These are phyloP conservation scores for Handroanthus guayacan DNA, from an alignment of 257 asterid species.

Conservation along the genomic window DNA sequence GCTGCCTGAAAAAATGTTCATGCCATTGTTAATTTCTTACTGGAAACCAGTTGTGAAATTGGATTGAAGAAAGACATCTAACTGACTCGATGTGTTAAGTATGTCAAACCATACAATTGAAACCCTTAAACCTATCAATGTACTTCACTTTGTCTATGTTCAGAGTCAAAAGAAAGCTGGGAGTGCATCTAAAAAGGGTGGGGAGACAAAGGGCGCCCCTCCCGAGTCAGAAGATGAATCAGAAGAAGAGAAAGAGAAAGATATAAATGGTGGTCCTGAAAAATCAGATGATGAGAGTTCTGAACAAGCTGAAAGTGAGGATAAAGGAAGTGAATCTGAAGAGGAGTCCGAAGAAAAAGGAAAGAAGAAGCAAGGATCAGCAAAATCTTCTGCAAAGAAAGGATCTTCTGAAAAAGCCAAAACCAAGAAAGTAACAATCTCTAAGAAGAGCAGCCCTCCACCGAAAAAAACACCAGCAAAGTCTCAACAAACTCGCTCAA, in stretches of 20 bases:
- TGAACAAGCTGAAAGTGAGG: constrained; percentile 67
- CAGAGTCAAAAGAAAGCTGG: constrained; percentile 62
- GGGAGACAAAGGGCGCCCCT: constrained; percentile 44
- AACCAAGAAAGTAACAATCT: constrained; percentile 52
- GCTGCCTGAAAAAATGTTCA: neutral
- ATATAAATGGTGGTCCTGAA: constrained; percentile 57
- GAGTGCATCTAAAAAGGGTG: constrained; percentile 55
- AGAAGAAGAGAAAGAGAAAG: constrained; percentile 62
- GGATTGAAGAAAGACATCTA: constrained; percentile 20
- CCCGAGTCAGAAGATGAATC: constrained; percentile 71
- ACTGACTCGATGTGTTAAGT: neutral
- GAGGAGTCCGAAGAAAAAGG: constrained; percentile 55
- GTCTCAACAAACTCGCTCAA: constrained; percentile 54
- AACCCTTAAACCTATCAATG: neutral
- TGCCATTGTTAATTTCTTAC: neutral
- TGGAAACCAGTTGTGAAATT: constrained; percentile 12
- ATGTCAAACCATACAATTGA: constrained; percentile 4
- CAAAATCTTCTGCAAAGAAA: constrained; percentile 61
- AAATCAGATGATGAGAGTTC: constrained; percentile 76
- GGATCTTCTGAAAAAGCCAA: constrained; percentile 55
- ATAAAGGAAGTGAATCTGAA: constrained; percentile 59
- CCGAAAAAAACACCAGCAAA: constrained; percentile 63
- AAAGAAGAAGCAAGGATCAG: constrained; percentile 49
- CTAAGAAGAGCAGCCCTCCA: constrained; percentile 59
- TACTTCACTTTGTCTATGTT: constrained; percentile 16